Conservation (phyloP, 2,329 filamentous ascomycete species). For the Mollisiaceae sp. region DNA sequence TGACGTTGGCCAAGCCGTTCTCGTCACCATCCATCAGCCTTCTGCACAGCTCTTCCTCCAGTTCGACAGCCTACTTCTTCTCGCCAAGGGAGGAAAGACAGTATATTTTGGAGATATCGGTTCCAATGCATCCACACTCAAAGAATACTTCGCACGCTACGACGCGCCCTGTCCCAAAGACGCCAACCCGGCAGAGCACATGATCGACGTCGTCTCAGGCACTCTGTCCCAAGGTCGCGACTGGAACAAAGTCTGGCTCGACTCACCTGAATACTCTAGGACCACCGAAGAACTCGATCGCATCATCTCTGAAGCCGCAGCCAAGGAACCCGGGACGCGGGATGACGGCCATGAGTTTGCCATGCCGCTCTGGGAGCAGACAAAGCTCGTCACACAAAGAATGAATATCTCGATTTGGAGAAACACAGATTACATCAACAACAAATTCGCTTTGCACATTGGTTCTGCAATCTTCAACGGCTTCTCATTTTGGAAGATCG, state of each 20-base stretch:
- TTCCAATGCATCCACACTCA: conserved; percentile 59
- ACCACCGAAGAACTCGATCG: conserved; percentile 63
- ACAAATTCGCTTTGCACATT: conserved; percentile 57
- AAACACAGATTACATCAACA: conserved; percentile 61
- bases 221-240: conserved; percentile 59
- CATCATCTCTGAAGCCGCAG: conserved; percentile 55
- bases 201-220: conserved; percentile 53
- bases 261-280: conserved; percentile 59
- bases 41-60: conserved; percentile 57
- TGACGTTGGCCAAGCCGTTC: conserved; percentile 56
- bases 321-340: conserved; percentile 41
- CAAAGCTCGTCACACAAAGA: conserved; percentile 47
- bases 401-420: conserved; percentile 61
- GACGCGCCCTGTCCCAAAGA: conserved; percentile 50
- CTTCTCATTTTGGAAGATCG: conserved; percentile 66
- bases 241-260: conserved; percentile 72
- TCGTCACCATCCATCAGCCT: conserved; percentile 62
- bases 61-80: conserved; percentile 67
- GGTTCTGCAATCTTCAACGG: conserved; percentile 62
- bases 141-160: conserved; percentile 63
- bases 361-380: conserved; percentile 54
- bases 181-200: conserved; percentile 51
- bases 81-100: conserved; percentile 67
- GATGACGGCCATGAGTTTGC: conserved; percentile 56
- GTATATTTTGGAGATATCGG: conserved; percentile 75